Evolutionary conservation across 257 asterid genomes (phyloP).

Genomic region (Plantago ovata): DNA sequence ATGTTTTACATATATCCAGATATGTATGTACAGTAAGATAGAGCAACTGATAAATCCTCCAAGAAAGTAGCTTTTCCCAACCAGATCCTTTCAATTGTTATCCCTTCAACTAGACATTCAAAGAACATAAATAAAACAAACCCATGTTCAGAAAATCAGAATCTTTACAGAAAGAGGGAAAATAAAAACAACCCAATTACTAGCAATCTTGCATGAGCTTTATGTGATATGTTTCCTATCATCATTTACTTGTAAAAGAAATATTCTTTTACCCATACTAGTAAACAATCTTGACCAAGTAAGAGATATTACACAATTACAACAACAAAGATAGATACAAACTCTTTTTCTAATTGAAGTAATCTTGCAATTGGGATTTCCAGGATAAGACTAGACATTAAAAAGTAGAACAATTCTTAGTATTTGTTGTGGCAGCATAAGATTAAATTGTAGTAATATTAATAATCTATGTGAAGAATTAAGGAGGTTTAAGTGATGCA

Average conservation of each 20-base stretch:
- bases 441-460: not conserved
- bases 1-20: slow-evolving; percentile 31
- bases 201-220: not conserved
- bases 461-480: not conserved
- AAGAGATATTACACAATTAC: no score
- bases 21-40: slow-evolving; percentile 2
- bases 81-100: not conserved
- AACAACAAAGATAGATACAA: not conserved
- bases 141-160: not conserved
- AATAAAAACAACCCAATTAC: no score
- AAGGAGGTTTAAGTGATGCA: not conserved
- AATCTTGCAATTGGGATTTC: no score
- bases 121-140: not conserved
- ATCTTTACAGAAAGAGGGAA: not conserved
- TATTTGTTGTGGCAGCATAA: no score
- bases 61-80: not conserved
- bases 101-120: not conserved
- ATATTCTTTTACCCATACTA: no score
- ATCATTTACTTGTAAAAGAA: slow-evolving; percentile 1
- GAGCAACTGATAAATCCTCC: not conserved
- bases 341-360: not conserved
- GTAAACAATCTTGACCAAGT: no score
- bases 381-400: no score
- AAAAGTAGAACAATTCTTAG: not conserved
- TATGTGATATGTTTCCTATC: not conserved